Evolutionary conservation across 169 alveolate genomes (phyloP).

Genomic region (Plasmodium vinckei): DNA sequence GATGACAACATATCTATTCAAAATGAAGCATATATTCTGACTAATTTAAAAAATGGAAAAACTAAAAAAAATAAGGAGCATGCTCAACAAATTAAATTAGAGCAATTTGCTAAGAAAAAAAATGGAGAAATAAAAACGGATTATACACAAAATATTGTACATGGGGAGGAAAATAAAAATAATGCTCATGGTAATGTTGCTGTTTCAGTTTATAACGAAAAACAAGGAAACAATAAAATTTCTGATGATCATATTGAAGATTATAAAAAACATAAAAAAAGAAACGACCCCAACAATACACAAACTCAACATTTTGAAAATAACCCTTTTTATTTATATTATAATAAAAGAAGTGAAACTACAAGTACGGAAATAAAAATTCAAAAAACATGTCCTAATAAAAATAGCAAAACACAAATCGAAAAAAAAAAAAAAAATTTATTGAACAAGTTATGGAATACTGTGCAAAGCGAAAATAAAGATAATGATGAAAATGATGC

Average conservation of each 20-base stretch:
- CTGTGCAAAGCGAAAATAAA: background rate
- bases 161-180: background rate
- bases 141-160: too few relatives aligned
- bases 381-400: background rate
- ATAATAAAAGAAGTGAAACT: background rate
- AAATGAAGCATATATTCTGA: background rate
- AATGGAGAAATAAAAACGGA: too few relatives aligned
- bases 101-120: too few relatives aligned
- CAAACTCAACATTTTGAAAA: background rate
- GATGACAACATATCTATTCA: background rate
- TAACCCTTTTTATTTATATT: slow-evolving; percentile 27
- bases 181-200: background rate
- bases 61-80: too few relatives aligned
- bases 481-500: background rate
- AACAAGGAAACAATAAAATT: background rate
- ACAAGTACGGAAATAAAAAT: slow-evolving; percentile 5
- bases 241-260: slow-evolving; percentile 2
- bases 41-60: too few relatives aligned
- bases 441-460: too few relatives aligned
- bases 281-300: too few relatives aligned
- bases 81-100: too few relatives aligned
- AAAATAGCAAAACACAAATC: background rate
- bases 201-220: background rate
- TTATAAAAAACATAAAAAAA: background rate
- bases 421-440: background rate